These are phyloP conservation scores for Schoenoplectus triqueter DNA, from an alignment of 202 grass and related monocot species.

Conservation along the genomic window DNA sequence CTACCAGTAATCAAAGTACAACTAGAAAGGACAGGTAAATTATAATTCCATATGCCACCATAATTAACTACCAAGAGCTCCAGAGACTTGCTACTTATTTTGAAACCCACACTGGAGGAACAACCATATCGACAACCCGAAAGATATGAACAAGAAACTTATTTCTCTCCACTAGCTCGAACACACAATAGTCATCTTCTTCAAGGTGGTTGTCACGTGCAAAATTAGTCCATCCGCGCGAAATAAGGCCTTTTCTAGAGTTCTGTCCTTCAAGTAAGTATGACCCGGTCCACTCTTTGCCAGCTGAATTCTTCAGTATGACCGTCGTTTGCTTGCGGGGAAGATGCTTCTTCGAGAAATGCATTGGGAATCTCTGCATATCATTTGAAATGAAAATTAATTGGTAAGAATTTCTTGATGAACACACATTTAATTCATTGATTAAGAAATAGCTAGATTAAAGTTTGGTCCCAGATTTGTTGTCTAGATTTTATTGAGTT, in stretches of 20 bases:
- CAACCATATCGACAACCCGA: slow-evolving; percentile 50
- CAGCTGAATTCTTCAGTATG: slow-evolving; percentile 52
- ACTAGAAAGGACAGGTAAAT: background rate
- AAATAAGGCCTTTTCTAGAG: slow-evolving; percentile 48
- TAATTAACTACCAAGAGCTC: background rate
- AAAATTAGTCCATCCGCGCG: slow-evolving; percentile 67
- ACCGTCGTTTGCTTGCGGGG: slow-evolving; percentile 52
- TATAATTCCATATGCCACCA: background rate
- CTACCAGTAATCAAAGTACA: background rate
- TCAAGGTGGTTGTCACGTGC: slow-evolving; percentile 61
- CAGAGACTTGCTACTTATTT: background rate
- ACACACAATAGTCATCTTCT: slow-evolving; percentile 82
- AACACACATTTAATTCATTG: background rate
- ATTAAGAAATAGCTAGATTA: background rate
- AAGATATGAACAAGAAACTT: slow-evolving; percentile 75
- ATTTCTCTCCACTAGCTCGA: slow-evolving; percentile 56
- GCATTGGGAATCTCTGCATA: slow-evolving; percentile 67
- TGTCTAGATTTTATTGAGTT: background rate
- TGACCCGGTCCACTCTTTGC: slow-evolving; percentile 55
- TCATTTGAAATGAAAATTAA: background rate
- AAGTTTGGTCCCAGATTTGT: background rate
- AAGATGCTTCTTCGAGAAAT: slow-evolving; percentile 64
- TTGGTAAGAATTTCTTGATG: background rate
- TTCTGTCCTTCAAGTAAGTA: slow-evolving; percentile 43
- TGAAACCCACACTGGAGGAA: background rate